Evolutionary conservation across 257 asterid genomes (phyloP).

Genomic region (Haberlea rhodopensis): DNA sequence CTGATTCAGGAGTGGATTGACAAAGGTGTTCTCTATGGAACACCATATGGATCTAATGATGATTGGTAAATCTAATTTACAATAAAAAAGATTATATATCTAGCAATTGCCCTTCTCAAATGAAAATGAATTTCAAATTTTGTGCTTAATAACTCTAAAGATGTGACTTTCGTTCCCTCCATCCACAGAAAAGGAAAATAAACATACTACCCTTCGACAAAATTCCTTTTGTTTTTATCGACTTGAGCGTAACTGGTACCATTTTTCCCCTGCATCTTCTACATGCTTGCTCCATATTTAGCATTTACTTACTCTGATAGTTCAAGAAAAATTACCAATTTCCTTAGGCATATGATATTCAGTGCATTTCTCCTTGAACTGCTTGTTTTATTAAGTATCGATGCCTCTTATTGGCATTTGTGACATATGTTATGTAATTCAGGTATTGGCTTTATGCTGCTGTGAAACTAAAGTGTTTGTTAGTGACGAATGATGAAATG

Average conservation of each 20-base stretch:
- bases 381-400: not conserved
- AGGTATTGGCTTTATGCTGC: conserved; percentile 99
- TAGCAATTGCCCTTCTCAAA: not conserved
- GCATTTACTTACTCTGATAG: not conserved
- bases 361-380: too few species aligned
- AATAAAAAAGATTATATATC: conserved; percentile 3
- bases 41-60: conserved; percentile 95
- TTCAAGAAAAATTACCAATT: not conserved
- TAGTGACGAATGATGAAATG: conserved; percentile 97
- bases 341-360: not conserved
- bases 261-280: not conserved
- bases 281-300: not conserved
- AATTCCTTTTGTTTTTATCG: not conserved
- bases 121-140: not conserved
- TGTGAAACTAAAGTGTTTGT: conserved; percentile 76
- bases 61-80: conserved; percentile 80
- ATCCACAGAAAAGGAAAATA: too few species aligned
- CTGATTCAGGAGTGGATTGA: conserved; percentile 68
- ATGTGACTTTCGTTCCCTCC: not conserved
- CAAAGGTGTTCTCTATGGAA: conserved; percentile 62
- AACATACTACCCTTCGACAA: not conserved
- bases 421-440: conserved; percentile 15
- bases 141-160: not conserved
- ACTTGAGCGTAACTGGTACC: not conserved
- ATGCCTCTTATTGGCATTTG: not conserved